phyloP scores from a whole-genome alignment of 2,329 filamentous ascomycete genomes.

The Penicillium sp. region DNA sequence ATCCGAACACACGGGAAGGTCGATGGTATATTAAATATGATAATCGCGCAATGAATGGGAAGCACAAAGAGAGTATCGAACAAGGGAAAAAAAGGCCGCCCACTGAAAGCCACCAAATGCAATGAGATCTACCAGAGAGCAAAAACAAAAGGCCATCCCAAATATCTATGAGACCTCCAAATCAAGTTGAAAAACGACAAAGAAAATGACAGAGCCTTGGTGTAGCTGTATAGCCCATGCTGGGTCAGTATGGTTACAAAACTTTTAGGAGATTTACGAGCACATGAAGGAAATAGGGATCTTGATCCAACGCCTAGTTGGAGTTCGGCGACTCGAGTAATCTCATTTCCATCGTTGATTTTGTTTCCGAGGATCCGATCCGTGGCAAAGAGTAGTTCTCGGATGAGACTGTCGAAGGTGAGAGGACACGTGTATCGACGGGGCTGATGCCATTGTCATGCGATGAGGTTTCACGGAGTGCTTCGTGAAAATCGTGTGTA shows the following conservation, averaged over 20 bases:
- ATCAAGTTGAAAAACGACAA: not conserved
- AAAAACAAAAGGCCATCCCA: not conserved
- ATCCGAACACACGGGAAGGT: not conserved
- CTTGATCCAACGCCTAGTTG: not conserved
- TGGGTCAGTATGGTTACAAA: not conserved
- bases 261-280: not conserved
- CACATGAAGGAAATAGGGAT: not conserved
- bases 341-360: constrained; percentile 17
- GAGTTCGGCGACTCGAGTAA: constrained; percentile 10
- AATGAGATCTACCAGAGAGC: not conserved
- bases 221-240: not conserved
- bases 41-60: not conserved
- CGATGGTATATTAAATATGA: not conserved
- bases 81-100: constrained; percentile 2
- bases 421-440: not conserved
- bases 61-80: constrained; percentile 5
- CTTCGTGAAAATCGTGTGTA: constrained; percentile 25
- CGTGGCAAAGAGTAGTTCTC: not conserved
- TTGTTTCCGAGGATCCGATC: constrained; percentile 12
- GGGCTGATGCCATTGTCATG: constrained; percentile 10
- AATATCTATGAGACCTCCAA: constrained; percentile 2
- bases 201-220: not conserved
- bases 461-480: constrained; percentile 18
- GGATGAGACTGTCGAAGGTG: not conserved
- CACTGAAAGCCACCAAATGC: not conserved